These are phyloP conservation scores for Suillus weaverae DNA, from an alignment of 768 basidiomycete species.

Conservation along the genomic window DNA sequence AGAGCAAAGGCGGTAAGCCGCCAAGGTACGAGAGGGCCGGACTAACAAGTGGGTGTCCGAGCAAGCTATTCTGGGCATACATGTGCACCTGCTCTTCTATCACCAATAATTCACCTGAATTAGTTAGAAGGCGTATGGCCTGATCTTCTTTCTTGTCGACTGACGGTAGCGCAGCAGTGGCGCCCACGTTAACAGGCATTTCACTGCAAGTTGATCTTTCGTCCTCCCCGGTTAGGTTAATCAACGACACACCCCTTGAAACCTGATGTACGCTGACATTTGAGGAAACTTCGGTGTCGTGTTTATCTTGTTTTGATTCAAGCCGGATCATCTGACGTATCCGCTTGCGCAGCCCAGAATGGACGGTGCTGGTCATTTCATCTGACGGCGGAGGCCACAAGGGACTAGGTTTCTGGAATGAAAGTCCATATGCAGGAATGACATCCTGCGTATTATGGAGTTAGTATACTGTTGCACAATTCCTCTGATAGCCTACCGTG, in stretches of 20 bases:
- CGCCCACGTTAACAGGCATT: constrained; percentile 48
- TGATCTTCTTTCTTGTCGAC: constrained; percentile 40
- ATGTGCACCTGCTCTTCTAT: constrained; percentile 79
- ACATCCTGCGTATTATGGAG: constrained; percentile 56
- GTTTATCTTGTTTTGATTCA: constrained; percentile 24
- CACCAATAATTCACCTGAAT: constrained; percentile 51
- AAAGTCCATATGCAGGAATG: constrained; percentile 72
- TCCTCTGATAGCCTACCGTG: constrained; percentile 52
- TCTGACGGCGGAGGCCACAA: constrained; percentile 78
- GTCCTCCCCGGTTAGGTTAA: constrained; percentile 9
- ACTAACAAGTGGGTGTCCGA: constrained; percentile 82
- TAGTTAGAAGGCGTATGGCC: constrained; percentile 44
- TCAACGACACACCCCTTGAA: constrained; percentile 12
- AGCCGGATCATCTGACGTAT: constrained; percentile 56
- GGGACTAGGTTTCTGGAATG: constrained; percentile 74
- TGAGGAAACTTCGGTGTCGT: constrained; percentile 1
- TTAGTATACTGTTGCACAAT: neutral
- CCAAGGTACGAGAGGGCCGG: constrained; percentile 82
- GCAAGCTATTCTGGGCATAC: constrained; percentile 76
- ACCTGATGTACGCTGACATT: constrained; percentile 9
- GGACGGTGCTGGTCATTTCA: constrained; percentile 58
- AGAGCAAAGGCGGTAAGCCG: constrained; percentile 81
- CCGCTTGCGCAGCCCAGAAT: constrained; percentile 56
- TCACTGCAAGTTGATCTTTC: constrained; percentile 21
- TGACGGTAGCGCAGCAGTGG: constrained; percentile 45